Conservation (phyloP, 2,329 filamentous ascomycete species). For the Penicillium sp. region DNA sequence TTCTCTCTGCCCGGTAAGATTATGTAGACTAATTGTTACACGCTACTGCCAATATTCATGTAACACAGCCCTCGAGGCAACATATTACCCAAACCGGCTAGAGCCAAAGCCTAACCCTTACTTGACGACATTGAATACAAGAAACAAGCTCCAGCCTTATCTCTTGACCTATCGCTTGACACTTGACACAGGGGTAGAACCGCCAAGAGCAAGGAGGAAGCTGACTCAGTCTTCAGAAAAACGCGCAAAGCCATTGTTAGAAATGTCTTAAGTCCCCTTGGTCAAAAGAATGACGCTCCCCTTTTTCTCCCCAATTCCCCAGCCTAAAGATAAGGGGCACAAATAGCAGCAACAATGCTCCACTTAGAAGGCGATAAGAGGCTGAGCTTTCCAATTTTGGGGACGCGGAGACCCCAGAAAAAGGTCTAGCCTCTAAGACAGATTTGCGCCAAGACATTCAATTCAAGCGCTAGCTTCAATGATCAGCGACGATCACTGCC, state of each 20-base stretch:
- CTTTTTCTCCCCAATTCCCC: neutral
- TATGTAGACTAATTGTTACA: neutral
- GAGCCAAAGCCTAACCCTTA: neutral
- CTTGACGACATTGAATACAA: neutral
- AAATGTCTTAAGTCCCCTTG: neutral
- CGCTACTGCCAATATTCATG: neutral
- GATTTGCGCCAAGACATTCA: conserved; percentile 16
- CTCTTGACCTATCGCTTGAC: neutral
- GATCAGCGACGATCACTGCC: conserved; percentile 24
- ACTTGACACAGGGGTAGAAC: neutral
- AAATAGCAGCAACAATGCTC: neutral
- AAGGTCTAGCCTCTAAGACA: conserved; percentile 1
- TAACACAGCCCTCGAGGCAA: neutral
- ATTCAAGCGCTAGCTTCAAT: conserved; percentile 24
- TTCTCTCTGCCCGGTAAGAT: neutral
- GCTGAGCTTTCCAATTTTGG: neutral
- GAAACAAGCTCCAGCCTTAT: neutral
- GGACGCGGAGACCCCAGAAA: conserved; percentile 4
- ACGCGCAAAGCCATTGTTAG: neutral
- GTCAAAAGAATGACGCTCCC: neutral
- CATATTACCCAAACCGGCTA: neutral
- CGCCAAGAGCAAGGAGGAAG: neutral
- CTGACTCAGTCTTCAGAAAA: neutral
- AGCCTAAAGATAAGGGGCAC: neutral
- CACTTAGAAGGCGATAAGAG: neutral